phyloP scores from a whole-genome alignment of 139 green algal genomes.

The Chlorella sorokiniana region DNA sequence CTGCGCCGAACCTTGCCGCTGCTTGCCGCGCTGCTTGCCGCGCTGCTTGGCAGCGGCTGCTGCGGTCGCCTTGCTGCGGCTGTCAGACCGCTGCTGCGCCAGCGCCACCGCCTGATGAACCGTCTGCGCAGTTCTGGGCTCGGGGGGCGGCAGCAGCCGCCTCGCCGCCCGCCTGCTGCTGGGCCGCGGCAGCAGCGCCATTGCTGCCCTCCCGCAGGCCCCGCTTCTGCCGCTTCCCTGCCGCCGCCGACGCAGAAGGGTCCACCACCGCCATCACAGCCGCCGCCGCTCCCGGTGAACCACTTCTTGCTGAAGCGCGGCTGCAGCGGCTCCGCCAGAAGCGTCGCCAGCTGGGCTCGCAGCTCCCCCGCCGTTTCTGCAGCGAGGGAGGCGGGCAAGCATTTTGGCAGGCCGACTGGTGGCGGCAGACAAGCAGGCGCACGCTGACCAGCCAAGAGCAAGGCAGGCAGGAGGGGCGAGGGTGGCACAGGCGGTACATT shows the following conservation, averaged over 20 bases:
- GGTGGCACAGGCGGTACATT: too few relatives aligned
- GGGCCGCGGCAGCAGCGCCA: background rate
- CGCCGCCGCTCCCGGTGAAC: conserved; percentile 55
- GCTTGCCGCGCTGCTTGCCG: background rate
- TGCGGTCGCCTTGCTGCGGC: background rate
- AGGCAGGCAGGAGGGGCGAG: too few relatives aligned
- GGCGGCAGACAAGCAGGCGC: background rate
- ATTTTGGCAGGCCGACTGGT: background rate
- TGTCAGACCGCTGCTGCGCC: conserved; percentile 16
- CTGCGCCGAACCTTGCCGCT: background rate
- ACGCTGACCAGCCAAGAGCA: too few relatives aligned
- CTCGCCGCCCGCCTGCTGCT: background rate
- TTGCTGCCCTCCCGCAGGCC: background rate
- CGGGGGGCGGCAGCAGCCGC: background rate
- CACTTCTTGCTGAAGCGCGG: conserved; percentile 53
- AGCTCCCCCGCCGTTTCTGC: conserved; percentile 27
- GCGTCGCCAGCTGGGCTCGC: conserved; percentile 43
- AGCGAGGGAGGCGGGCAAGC: background rate
- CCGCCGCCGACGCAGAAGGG: background rate
- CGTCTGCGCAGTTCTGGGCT: conserved; percentile 2
- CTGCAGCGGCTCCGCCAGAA: conserved; percentile 53
- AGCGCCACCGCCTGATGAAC: conserved; percentile 23
- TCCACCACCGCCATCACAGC: conserved; percentile 32
- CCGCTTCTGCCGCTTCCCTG: background rate
- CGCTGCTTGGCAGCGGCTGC: background rate